phyloP scores from a whole-genome alignment of 495 filamentous ascomycete genomes.

The Annulohypoxylon stygium region DNA sequence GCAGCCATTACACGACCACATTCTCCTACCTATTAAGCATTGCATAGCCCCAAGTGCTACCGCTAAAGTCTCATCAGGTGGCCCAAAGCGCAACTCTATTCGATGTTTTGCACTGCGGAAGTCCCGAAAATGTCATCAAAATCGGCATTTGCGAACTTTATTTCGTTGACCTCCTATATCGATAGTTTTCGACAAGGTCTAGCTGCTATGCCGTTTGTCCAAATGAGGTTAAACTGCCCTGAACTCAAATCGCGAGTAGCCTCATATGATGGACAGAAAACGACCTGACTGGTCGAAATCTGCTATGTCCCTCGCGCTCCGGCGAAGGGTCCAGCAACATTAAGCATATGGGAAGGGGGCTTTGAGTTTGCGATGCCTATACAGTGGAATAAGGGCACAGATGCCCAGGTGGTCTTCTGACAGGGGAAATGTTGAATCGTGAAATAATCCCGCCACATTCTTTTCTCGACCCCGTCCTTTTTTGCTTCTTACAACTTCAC shows the following conservation, averaged over 20 bases:
- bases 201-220: conserved; percentile 29
- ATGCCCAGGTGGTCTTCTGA: background rate
- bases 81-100: conserved; percentile 23
- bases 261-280: conserved; percentile 19
- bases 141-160: conserved; percentile 19
- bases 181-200: conserved; percentile 11
- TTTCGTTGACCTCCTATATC: background rate
- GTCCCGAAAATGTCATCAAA: background rate
- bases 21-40: background rate
- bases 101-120: conserved; percentile 2
- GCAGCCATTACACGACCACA: conserved; percentile 7
- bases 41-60: conserved; percentile 3
- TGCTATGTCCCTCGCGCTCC: background rate
- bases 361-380: conserved; percentile 32
- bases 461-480: background rate
- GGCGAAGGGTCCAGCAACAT: conserved; percentile 8
- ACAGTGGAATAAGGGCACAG: background rate
- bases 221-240: background rate
- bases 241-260: conserved; percentile 26
- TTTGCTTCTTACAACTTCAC: background rate
- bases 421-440: background rate
- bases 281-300: background rate
- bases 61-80: conserved; percentile 12
- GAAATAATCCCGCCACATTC: background rate
- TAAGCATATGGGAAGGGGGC: conserved; percentile 3